Base-by-base conservation (phyloP, 345 rosid species). In the Euphorbia tirucalli region DNA sequence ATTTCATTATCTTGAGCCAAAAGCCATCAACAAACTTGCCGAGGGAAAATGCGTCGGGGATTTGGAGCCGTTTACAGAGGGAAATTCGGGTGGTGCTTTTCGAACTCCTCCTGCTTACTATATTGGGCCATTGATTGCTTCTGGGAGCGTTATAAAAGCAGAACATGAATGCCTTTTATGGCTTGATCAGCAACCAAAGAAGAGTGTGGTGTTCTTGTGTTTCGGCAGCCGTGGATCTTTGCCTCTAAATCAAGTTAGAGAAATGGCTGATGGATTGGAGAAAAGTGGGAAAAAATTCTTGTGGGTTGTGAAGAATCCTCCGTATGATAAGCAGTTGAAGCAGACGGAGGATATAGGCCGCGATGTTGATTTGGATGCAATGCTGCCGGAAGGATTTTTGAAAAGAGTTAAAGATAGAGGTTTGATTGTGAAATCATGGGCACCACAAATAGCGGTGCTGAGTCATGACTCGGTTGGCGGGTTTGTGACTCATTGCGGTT, bases 401-500 rank as follows among this genome's bases (percentile, higher is more conserved):
- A 77, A 79, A 25, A 75, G 85, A 72, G 75, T 74, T 7, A 43
- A 59, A 61, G 69, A 58, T 2, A 63, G 52, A 39, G 85, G 73
- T 27, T 19, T 78, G 68, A 74, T 75, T 56, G 70, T 65, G 4
- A 81, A 74, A 68, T 65, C 75, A 28, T 78, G 78, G 79, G 80
- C 77, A 9, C 82, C 79, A 3, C 84, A 75, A 49, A 55, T 57
- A 1, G 65, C 70, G 0, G 67, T 78, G 44, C 60, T 69, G 19
- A 41, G 49, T 19, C 82, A 81, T 22, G 75, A 69, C 21, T 69
- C 80, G 0, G 76, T 75, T 41, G 76, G 78, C 4, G 78, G 71
- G 8, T 75, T 78, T 10, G 74, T 81, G 65, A 81, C 81, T 2
- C 80, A 66, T 43, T 72, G 82, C 27, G 76, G 85, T 22, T 81